Percentiles rank a stretch among this genome's conserved stretches.
Conservation (phyloP, 1,139 yeast species). For the Protomyces lactucae-debilis region DNA sequence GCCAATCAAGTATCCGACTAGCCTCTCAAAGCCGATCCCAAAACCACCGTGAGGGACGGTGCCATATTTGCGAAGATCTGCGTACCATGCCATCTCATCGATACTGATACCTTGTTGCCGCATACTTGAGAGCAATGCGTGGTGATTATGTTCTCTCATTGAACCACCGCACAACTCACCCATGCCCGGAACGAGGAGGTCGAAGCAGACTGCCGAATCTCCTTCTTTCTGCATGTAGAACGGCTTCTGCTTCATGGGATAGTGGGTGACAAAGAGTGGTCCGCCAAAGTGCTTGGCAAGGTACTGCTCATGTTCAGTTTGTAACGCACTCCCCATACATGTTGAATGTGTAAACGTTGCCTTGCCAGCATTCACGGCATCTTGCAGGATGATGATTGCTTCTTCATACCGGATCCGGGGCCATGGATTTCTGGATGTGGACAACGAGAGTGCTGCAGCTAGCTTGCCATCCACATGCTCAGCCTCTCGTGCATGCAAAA, state of each 20-base stretch:
- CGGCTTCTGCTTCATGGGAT: slow-evolving; percentile 75
- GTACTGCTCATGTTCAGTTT: slow-evolving; percentile 88
- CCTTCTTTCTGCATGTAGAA: slow-evolving; percentile 70
- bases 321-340: slow-evolving; percentile 67
- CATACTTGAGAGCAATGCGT: slow-evolving; percentile 50
- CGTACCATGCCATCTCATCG: slow-evolving; percentile 67
- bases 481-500: slow-evolving; percentile 3
- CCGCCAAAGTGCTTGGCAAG: slow-evolving; percentile 66
- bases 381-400: slow-evolving; percentile 56
- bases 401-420: slow-evolving; percentile 65
- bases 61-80: slow-evolving; percentile 68
- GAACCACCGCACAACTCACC: slow-evolving; percentile 99
- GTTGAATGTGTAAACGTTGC: slow-evolving; percentile 38
- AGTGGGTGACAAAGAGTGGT: slow-evolving; percentile 87
- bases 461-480: slow-evolving; percentile 28
- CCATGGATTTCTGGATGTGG: slow-evolving; percentile 47
- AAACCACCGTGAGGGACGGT: slow-evolving; percentile 93
- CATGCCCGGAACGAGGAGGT: slow-evolving; percentile 76
- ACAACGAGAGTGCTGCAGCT: background rate
- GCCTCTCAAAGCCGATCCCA: slow-evolving; percentile 90
- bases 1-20: slow-evolving; percentile 66
- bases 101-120: slow-evolving; percentile 40
- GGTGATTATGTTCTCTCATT: slow-evolving; percentile 68
- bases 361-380: slow-evolving; percentile 36
- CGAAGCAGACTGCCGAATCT: slow-evolving; percentile 83